These are phyloP conservation scores for Boletus insuetus DNA, from an alignment of 768 basidiomycete species.

Conservation along the genomic window DNA sequence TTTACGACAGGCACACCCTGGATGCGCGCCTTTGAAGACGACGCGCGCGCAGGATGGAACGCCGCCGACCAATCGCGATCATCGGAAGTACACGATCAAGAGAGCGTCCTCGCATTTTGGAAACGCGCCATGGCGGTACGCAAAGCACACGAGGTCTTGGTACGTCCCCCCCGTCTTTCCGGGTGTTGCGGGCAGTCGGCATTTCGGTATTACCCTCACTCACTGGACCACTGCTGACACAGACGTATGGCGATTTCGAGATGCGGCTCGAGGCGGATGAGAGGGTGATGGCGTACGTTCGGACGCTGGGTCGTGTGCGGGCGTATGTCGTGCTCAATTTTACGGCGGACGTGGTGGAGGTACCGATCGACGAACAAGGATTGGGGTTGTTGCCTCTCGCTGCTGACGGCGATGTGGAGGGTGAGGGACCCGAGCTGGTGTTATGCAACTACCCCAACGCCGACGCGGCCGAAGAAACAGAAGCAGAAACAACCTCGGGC, in stretches of 20 bases:
- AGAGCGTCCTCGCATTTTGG: constrained; percentile 64
- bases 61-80: constrained; percentile 22
- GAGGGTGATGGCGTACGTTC: constrained; percentile 53
- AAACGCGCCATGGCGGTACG: constrained; percentile 51
- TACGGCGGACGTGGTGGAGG: constrained; percentile 22
- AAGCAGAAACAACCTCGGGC: no score
- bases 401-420: not conserved
- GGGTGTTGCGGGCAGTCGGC: no score
- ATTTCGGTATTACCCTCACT: no score
- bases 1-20: constrained; percentile 66
- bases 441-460: constrained; percentile 25
- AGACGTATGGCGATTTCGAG: constrained; percentile 63
- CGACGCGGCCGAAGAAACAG: not conserved
- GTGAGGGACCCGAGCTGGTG: constrained; percentile 9
- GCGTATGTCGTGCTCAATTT: constrained; percentile 52
- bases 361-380: not conserved
- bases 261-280: constrained; percentile 46
- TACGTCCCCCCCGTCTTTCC: constrained; percentile 33
- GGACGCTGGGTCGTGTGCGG: constrained; percentile 33
- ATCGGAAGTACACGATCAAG: not conserved
- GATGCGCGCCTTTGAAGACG: constrained; percentile 77
- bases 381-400: not conserved
- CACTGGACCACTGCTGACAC: no score
- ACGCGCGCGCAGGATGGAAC: constrained; percentile 49
- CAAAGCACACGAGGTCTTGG: constrained; percentile 53